Conservation (phyloP, 148 eudicot species). For the Agrostemma githago region DNA sequence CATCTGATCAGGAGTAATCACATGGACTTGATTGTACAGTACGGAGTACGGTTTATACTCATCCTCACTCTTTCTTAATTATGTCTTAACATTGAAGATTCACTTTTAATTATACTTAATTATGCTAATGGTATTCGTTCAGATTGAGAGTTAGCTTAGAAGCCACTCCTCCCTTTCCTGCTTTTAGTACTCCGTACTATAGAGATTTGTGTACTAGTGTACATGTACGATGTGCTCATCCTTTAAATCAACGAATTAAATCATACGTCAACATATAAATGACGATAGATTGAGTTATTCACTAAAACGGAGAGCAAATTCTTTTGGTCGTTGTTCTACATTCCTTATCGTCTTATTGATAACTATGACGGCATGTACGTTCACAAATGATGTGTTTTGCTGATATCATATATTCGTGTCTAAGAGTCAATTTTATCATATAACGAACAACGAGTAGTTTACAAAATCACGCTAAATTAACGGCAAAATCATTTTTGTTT, state of each 20-base stretch:
- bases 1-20: background rate
- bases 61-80: background rate
- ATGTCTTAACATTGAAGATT: background rate
- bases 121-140: background rate
- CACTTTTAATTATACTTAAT: background rate
- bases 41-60: constrained; percentile 4
- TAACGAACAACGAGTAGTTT: too few relatives aligned
- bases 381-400: too few relatives aligned
- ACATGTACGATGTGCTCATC: background rate
- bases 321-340: background rate
- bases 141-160: background rate
- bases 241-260: constrained; percentile 3
- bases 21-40: constrained; percentile 1
- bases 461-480: too few relatives aligned
- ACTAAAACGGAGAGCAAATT: background rate
- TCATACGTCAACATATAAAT: background rate
- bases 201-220: background rate
- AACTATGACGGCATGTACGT: too few relatives aligned
- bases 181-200: background rate
- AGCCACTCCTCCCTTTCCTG: background rate
- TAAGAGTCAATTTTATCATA: too few relatives aligned
- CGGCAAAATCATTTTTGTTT: too few relatives aligned
- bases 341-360: too few relatives aligned
- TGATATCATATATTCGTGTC: too few relatives aligned
- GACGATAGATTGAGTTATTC: too few relatives aligned